Evolutionary conservation across 495 filamentous ascomycete genomes (phyloP), one percentile per base, ranked within the genome.

Genomic region (Podospora conica): DNA sequence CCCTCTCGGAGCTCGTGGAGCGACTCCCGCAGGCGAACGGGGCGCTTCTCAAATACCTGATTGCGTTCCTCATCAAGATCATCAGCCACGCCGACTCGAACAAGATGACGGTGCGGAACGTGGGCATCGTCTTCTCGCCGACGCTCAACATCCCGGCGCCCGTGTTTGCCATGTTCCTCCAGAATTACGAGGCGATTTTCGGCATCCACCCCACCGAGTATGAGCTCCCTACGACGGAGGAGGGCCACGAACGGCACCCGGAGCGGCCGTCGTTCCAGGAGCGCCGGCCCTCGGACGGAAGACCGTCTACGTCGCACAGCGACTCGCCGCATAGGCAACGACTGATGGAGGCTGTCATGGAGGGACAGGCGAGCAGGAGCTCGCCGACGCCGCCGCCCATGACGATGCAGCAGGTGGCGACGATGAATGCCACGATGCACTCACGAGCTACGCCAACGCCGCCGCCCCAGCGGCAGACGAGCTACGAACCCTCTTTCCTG

Each of bases 41-140:
- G 40, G 82, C 89, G 15, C 81, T 98, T 25, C 79, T 98, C 22
- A 86, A 87, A 70, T 92, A 93, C 65, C 83, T 98, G 22, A 91
- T 91, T 48, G 83, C 87, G 10, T 97, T 95, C 77, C 76, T 98
- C 67, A 90, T 96, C 71, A 87, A 87, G 69, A 92, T 98, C 69
- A 90, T 96, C 68, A 91, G 92, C 73, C 91, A 97, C 68, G 84
- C 91, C 3, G 89, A 93, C 68, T 82, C 90, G 70, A 98, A 98
- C 80, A 98, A 97, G 81, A 98, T 98, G 95, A 96, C 89, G 6
- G 91, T 97, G 61, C 87, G 95, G 53, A 98, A 98, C 76, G 92
- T 98, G 60, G 92, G 95, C 69, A 98, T 98, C 67, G 93, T 98
- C 63, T 98, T 98, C 77, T 95, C 96, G n/a, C 95, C 95, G 2